Evolutionary conservation across 83 land plant species (phyloP).

Genomic region (Thuja plicata): DNA sequence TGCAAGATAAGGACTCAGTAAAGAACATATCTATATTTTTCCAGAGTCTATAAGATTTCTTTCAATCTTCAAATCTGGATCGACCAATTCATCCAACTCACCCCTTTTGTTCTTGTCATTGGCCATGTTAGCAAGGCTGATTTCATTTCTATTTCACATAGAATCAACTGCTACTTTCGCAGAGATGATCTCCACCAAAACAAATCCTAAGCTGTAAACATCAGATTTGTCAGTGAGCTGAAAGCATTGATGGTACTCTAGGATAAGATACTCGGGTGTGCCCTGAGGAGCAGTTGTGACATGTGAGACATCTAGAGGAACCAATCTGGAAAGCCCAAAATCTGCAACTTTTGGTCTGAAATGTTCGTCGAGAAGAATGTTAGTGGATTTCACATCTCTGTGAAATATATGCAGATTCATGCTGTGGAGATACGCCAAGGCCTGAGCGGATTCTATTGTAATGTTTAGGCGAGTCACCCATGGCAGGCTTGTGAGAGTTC

Average conservation of each 20-base stretch:
- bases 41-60: neutral
- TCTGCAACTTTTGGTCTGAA: constrained; percentile 15
- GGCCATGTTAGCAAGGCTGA: constrained; percentile 50
- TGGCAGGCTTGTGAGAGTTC: constrained; percentile 8
- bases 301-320: constrained; percentile 1
- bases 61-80: too few relatives aligned
- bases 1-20: too few relatives aligned
- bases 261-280: constrained; percentile 11
- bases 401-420: constrained; percentile 16
- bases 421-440: constrained; percentile 63
- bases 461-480: constrained; percentile 45
- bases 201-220: constrained; percentile 19
- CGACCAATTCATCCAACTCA: constrained; percentile 46
- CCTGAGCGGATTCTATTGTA: constrained; percentile 55
- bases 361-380: constrained; percentile 14
- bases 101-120: constrained; percentile 45
- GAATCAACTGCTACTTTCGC: constrained; percentile 66
- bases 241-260: neutral
- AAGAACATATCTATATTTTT: too few relatives aligned
- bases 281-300: neutral
- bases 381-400: constrained; percentile 20
- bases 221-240: too few relatives aligned
- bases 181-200: constrained; percentile 35
- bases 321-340: too few relatives aligned
- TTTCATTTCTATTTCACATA: constrained; percentile 46